phyloP scores from a whole-genome alignment of 78 protist species.

The Polysphondylium violaceum region DNA sequence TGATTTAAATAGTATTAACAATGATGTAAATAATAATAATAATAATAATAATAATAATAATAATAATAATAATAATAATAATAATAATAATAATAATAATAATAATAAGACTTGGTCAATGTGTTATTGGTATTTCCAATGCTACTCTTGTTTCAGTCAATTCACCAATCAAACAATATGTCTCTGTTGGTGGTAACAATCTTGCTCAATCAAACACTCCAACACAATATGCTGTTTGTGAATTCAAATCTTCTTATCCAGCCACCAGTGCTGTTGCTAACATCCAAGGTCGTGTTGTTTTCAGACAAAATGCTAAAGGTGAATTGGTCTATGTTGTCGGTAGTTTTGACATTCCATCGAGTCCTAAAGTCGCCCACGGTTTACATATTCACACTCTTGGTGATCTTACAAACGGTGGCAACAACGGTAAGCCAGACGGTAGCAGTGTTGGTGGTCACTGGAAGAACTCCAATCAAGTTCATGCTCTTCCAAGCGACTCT shows the following conservation, averaged over 20 bases:
- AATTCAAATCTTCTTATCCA: not conserved
- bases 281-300: not conserved
- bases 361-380: slow-evolving; percentile 23
- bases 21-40: no score
- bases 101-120: not conserved
- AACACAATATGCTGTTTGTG: not conserved
- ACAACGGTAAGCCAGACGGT: no score
- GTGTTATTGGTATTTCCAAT: not conserved
- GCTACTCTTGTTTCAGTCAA: not conserved
- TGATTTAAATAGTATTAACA: no score
- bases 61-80: no score
- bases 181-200: not conserved
- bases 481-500: slow-evolving; percentile 6
- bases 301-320: not conserved
- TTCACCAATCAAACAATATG: not conserved
- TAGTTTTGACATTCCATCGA: not conserved
- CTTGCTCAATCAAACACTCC: no score
- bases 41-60: no score
- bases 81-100: no score
- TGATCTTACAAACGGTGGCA: not conserved
- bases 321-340: not conserved
- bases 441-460: slow-evolving; percentile 37
- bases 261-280: not conserved
- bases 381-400: slow-evolving; percentile 53
- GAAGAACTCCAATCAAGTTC: not conserved